These are phyloP conservation scores for Coprinopsis cinerea DNA, from an alignment of 768 basidiomycete genomes.

Conservation along the genomic window DNA sequence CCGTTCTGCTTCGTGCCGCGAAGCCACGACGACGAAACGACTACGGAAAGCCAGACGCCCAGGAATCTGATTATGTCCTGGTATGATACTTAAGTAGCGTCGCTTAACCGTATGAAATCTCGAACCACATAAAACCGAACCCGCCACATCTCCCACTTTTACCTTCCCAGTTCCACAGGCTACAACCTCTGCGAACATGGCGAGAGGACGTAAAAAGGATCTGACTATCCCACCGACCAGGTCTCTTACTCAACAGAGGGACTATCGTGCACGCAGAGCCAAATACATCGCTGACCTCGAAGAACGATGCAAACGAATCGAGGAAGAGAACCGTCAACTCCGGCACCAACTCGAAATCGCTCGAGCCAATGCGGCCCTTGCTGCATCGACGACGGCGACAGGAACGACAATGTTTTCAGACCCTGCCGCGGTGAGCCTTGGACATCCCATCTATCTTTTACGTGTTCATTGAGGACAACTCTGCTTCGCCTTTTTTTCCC, in stretches of 20 bases:
- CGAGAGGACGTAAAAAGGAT: constrained; percentile 62
- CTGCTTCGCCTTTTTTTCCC: too few relatives aligned
- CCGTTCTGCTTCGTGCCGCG: too few relatives aligned
- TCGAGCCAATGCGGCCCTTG: constrained; percentile 30
- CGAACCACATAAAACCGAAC: too few relatives aligned
- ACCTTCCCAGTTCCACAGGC: too few relatives aligned
- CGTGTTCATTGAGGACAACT: too few relatives aligned
- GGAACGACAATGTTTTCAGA: constrained; percentile 24
- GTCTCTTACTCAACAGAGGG: constrained; percentile 54
- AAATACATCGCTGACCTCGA: constrained; percentile 52
- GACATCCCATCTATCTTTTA: constrained; percentile 8
- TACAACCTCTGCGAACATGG: too few relatives aligned
- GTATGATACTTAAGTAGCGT: too few relatives aligned
- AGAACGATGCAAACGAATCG: constrained; percentile 42
- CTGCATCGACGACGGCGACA: constrained; percentile 23
- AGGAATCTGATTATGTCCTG: too few relatives aligned
- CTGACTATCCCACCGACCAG: constrained; percentile 52
- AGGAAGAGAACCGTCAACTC: constrained; percentile 48
- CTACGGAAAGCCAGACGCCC: too few relatives aligned
- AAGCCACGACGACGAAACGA: too few relatives aligned
- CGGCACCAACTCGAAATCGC: constrained; percentile 41
- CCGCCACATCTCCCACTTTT: too few relatives aligned
- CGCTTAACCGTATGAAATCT: too few relatives aligned
- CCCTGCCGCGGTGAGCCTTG: background rate
- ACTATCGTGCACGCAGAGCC: constrained; percentile 57